Percentiles rank a stretch among this genome's conserved stretches.
phyloP scores from a whole-genome alignment of 805 yeast genomes.

The Myxozyma neotropica region DNA sequence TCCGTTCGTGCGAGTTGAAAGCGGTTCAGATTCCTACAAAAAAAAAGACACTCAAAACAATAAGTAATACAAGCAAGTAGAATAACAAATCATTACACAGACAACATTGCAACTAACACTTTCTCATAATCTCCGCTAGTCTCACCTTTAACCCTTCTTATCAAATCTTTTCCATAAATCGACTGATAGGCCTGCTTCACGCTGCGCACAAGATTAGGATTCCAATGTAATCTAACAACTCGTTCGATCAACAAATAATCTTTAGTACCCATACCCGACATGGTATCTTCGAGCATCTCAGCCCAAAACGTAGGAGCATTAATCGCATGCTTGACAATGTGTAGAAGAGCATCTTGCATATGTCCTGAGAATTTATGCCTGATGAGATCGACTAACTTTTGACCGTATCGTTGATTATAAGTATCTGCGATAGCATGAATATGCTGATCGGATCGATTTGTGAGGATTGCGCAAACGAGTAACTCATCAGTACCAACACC shows the following conservation, averaged over 20 bases:
- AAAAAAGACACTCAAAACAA: background rate
- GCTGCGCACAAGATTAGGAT: conserved; percentile 21
- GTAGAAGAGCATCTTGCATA: conserved; percentile 33
- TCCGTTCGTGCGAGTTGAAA: background rate
- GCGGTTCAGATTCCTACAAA: background rate
- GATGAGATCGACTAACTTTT: conserved; percentile 27
- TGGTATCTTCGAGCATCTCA: conserved; percentile 31
- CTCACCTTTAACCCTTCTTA: conserved; percentile 33
- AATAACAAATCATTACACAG: no score
- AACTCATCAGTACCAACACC: conserved; percentile 33
- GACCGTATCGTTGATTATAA: conserved; percentile 23
- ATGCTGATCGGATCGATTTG: conserved; percentile 32
- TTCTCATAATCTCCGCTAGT: conserved; percentile 34
- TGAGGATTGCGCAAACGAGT: conserved; percentile 32
- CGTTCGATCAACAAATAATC: conserved; percentile 32
- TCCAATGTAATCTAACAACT: conserved; percentile 35
- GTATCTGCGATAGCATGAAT: conserved; percentile 26
- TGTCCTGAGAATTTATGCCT: conserved; percentile 35
- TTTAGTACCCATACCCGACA: conserved; percentile 37
- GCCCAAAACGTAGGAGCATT: conserved; percentile 30
- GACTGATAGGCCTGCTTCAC: conserved; percentile 29
- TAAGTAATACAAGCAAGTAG: no score
- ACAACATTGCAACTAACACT: conserved; percentile 29
- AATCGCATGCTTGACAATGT: conserved; percentile 32
- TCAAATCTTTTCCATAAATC: conserved; percentile 25